A percentile compares a stretch with the other conserved stretches of the same genome.
These are phyloP conservation scores for Xylaria scruposa DNA, from an alignment of 495 filamentous ascomycete species.

Conservation along the genomic window DNA sequence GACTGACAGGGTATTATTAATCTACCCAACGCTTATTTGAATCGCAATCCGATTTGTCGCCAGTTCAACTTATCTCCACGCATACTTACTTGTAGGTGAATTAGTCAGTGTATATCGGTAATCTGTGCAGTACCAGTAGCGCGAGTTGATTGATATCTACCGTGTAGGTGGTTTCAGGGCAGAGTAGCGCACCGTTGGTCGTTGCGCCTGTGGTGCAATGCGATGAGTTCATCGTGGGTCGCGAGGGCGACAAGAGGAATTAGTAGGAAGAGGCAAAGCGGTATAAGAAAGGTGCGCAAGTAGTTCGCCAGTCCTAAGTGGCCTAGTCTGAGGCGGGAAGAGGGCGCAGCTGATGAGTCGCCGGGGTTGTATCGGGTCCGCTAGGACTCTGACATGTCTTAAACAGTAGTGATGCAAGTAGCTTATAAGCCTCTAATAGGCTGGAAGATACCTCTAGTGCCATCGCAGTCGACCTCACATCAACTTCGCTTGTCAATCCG, in stretches of 20 bases:
- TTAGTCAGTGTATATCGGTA: neutral
- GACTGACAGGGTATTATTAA: conserved; percentile 23
- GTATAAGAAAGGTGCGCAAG: neutral
- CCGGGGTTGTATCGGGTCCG: conserved; percentile 34
- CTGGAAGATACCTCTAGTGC: neutral
- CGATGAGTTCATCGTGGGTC: conserved; percentile 22
- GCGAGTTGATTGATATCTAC: neutral
- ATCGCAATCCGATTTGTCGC: neutral
- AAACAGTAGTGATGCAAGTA: conserved; percentile 32
- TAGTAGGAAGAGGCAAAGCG: conserved; percentile 19
- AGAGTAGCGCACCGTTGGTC: neutral
- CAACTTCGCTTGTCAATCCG: neutral
- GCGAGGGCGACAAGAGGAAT: neutral
- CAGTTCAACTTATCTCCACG: neutral
- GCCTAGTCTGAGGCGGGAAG: conserved; percentile 39
- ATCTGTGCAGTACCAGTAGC: neutral
- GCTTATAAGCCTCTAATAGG: neutral
- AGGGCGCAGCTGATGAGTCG: conserved; percentile 36
- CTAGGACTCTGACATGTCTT: conserved; percentile 39
- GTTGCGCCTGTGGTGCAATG: conserved; percentile 14
- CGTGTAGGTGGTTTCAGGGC: conserved; percentile 13
- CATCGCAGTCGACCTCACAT: conserved; percentile 3
- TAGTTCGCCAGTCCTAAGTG: conserved; percentile 17
- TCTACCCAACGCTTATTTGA: conserved; percentile 11
- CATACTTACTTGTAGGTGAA: neutral